These are phyloP conservation scores for Artemisia argyi DNA, from an alignment of 129 eudicot genomes.

Conservation along the genomic window DNA sequence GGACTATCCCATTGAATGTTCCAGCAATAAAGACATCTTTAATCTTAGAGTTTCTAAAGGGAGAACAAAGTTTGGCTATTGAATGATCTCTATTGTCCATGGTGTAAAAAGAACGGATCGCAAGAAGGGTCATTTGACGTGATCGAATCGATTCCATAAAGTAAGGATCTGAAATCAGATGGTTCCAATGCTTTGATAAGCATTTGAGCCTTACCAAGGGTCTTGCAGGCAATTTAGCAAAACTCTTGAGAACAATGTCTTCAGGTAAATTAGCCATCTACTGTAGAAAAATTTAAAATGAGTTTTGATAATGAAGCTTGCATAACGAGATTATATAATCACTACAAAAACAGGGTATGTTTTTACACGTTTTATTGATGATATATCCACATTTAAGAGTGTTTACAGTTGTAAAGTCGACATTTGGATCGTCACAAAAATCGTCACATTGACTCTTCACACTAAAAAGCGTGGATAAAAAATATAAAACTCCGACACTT, in stretches of 20 bases:
- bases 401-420: no score
- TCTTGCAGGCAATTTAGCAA: neutral
- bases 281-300: no score
- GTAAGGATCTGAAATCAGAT: neutral
- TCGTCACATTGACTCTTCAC: no score
- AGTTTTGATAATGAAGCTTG: no score
- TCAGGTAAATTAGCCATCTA: neutral
- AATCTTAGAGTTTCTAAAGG: neutral
- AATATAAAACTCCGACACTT: no score
- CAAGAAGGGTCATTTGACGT: conserved; percentile 10
- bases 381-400: no score
- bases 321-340: no score
- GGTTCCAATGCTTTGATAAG: neutral
- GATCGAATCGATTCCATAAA: neutral
- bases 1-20: neutral
- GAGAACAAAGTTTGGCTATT: neutral
- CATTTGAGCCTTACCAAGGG: neutral
- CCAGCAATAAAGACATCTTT: neutral
- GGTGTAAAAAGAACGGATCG: neutral
- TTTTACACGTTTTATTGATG: no score
- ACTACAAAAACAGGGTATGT: no score
- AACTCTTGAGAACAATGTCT: neutral
- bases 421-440: no score
- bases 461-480: no score
- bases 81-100: neutral